Evolutionary conservation across 345 rosid species (phyloP), one percentile per base, ranked within the genome.

Genomic region (Jatropha curcas): DNA sequence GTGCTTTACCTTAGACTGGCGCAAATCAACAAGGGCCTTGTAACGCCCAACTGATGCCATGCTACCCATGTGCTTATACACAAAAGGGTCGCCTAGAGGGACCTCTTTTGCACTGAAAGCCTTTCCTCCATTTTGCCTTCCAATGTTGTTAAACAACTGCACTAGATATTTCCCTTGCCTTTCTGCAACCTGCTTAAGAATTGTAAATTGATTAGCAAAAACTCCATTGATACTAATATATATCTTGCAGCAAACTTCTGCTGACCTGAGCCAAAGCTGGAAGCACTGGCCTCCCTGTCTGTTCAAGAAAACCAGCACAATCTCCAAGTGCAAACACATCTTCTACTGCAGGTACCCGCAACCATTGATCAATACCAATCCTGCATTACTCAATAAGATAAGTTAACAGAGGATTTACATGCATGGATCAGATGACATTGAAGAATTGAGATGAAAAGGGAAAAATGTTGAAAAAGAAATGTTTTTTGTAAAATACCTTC

Each of bases 241-340:
- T 27, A 33, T 12, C 24, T 39, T 39, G 28, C 6, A 10, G 4
- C 34, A 8, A 24, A 37, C n/a, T 13, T 45, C 39, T 76, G 60
- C 46, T 76, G 60, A 88, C 93, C 86, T 88, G 91, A 67, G 96
- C 96, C 50, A 90, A 76, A 72, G 89, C 93, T 7, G 91, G 96
- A 43, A 90, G 93, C 64, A 90, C 90, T 0, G 86, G 85, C 80
- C 77, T 83, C 55, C 93, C 90, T 28, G 93, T 88, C 16, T 86
- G 78, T 79, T 90, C 91, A 62, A 88, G 91, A 72, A 86, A 90
- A 68, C 93, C 96, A 10, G 90, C 93, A 74, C 89, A 90, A 39
- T 90, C 96, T 33, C 91, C 96, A 0, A 88, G 60, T 4, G 91
- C 93, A 72, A 84, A 88, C 68, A 87, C 91, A 81, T 90, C 93